phyloP scores from a whole-genome alignment of 495 filamentous ascomycete genomes.

The Lichenothelia convexa region DNA sequence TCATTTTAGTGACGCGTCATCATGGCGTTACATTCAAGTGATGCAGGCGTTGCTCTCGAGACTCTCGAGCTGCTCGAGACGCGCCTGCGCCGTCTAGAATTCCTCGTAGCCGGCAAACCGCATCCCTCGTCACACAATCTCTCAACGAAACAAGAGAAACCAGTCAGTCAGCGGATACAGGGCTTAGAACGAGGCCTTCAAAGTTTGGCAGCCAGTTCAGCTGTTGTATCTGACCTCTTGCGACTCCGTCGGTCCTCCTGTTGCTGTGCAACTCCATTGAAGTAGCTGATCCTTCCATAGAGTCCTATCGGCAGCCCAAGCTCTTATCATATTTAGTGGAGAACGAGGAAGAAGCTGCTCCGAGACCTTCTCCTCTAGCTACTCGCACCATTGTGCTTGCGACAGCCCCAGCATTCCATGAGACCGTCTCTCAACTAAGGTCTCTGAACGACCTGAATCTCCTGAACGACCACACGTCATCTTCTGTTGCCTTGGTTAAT shows the following conservation, averaged over 20 bases:
- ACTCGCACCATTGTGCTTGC: constrained; percentile 41
- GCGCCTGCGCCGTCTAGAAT: constrained; percentile 58
- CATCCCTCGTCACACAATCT: constrained; percentile 1
- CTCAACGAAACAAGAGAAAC: neutral
- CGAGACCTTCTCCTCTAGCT: constrained; percentile 38
- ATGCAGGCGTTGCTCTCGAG: too few species aligned
- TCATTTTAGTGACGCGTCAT: too few species aligned
- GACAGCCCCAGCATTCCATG: constrained; percentile 53
- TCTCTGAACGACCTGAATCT: constrained; percentile 35
- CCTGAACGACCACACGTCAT: constrained; percentile 5
- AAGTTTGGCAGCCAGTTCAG: constrained; percentile 9
- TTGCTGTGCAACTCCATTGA: neutral
- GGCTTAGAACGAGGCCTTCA: constrained; percentile 35
- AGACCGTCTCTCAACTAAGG: constrained; percentile 61
- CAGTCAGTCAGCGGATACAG: constrained; percentile 30
- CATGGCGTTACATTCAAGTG: too few species aligned
- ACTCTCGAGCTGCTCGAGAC: constrained; percentile 62
- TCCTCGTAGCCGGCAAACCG: constrained; percentile 23
- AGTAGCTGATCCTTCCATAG: neutral
- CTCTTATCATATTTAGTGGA: neutral
- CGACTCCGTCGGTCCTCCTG: constrained; percentile 5
- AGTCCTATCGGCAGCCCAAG: neutral
- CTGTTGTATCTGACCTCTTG: constrained; percentile 11
- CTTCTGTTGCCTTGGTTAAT: constrained; percentile 46
- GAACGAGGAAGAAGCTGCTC: constrained; percentile 33